These are phyloP conservation scores for Sanguinoderma infundibulare DNA, from an alignment of 1,284 basidiomycete species.

Conservation along the genomic window DNA sequence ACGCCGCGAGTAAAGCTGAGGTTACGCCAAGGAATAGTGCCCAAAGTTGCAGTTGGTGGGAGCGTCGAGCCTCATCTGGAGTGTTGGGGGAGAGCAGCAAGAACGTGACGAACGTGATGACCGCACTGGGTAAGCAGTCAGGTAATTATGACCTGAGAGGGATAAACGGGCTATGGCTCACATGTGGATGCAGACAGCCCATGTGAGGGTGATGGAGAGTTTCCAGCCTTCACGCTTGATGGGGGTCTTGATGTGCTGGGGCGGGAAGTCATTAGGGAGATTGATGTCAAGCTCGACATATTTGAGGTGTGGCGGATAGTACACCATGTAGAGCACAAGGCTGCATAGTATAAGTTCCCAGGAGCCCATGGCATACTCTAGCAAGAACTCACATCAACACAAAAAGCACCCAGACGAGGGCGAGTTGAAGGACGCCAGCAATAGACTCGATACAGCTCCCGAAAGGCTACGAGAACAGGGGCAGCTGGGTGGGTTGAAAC, in stretches of 20 bases:
- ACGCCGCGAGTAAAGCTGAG: slow-evolving; percentile 76
- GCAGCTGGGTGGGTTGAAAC: background rate
- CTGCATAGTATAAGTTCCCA: slow-evolving; percentile 43
- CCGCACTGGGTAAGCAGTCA: slow-evolving; percentile 43
- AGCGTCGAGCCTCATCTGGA: slow-evolving; percentile 41
- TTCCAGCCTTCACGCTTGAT: slow-evolving; percentile 74
- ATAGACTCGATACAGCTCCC: slow-evolving; percentile 83
- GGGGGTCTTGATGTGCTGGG: slow-evolving; percentile 50
- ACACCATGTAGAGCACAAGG: slow-evolving; percentile 89
- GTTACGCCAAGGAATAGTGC: slow-evolving; percentile 89
- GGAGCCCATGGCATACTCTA: too few species aligned
- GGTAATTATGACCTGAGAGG: slow-evolving; percentile 8
- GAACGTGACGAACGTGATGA: slow-evolving; percentile 58
- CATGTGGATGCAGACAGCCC: slow-evolving; percentile 79
- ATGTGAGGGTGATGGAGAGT: slow-evolving; percentile 74
- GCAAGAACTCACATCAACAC: slow-evolving; percentile 70
- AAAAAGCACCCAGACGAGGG: slow-evolving; percentile 88
- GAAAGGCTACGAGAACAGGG: slow-evolving; percentile 43
- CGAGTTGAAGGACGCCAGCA: slow-evolving; percentile 86
- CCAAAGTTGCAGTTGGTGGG: slow-evolving; percentile 62
- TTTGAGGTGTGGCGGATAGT: slow-evolving; percentile 87
- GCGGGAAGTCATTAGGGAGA: slow-evolving; percentile 46
- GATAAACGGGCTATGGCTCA: slow-evolving; percentile 34
- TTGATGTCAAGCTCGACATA: slow-evolving; percentile 56
- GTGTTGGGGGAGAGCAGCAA: slow-evolving; percentile 54